These are phyloP conservation scores for Lactarius sanguifluus DNA, from an alignment of 768 basidiomycete genomes.

Conservation along the genomic window DNA sequence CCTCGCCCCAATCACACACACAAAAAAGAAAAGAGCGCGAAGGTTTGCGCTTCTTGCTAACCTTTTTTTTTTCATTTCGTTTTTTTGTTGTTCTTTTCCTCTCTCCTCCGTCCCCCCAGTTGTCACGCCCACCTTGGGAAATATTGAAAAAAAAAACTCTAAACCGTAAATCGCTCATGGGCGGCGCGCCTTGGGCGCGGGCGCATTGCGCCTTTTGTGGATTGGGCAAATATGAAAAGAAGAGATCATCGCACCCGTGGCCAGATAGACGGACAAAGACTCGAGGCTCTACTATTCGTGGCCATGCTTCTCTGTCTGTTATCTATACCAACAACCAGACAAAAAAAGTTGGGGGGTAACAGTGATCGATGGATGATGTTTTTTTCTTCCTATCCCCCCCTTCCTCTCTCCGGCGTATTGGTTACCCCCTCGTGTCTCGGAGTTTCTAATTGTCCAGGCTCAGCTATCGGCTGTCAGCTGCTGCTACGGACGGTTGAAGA, in stretches of 20 bases:
- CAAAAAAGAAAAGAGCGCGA: neutral
- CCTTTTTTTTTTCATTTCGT: neutral
- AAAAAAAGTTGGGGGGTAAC: neutral
- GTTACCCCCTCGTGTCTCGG: neutral
- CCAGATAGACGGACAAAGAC: neutral
- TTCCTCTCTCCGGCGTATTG: neutral
- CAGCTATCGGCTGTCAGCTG: slow-evolving; percentile 2
- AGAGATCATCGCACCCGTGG: slow-evolving; percentile 2
- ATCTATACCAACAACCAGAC: neutral
- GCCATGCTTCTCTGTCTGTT: neutral
- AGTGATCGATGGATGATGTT: too few species aligned
- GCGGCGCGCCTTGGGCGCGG: slow-evolving; percentile 18
- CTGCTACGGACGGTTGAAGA: neutral
- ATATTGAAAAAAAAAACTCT: neutral
- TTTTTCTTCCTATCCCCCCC: neutral
- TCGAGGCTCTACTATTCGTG: neutral
- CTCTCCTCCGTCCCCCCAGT: neutral
- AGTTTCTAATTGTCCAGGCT: neutral
- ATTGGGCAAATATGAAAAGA: neutral
- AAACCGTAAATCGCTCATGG: neutral
- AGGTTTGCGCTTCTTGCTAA: neutral
- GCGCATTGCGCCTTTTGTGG: slow-evolving; percentile 1
- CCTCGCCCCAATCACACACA: too few species aligned
- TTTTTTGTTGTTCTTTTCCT: neutral
- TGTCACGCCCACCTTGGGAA: neutral